A percentile compares a stretch with the other conserved stretches of the same genome.
Conservation (phyloP, 805 yeast species). For the Metschnikowia santaceciliae region DNA sequence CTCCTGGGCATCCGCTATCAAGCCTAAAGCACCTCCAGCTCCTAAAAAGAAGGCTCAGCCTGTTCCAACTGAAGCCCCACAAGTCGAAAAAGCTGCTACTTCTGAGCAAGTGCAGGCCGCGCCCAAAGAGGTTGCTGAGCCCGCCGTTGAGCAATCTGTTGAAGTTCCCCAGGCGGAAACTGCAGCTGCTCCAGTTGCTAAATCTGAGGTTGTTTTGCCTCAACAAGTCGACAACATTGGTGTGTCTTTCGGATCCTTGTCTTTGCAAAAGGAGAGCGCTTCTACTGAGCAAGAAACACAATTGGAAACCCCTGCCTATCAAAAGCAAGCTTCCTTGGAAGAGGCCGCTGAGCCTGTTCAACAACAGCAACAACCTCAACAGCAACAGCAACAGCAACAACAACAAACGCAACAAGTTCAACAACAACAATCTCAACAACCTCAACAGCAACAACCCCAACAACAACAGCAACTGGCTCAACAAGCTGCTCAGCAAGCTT, state of each 20-base stretch:
- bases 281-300: conserved; percentile 17
- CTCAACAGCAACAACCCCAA: not conserved
- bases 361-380: conserved; percentile 8
- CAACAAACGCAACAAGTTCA: conserved; percentile 19
- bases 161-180: conserved; percentile 6
- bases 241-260: conserved; percentile 61
- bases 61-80: conserved; percentile 23
- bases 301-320: conserved; percentile 4
- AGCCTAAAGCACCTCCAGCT: conserved; percentile 42
- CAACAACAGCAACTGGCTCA: conserved; percentile 4
- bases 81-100: conserved; percentile 8
- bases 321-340: conserved; percentile 1
- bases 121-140: conserved; percentile 1
- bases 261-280: conserved; percentile 37
- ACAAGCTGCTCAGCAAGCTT: conserved; percentile 10
- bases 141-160: conserved; percentile 14
- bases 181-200: conserved; percentile 49
- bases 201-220: conserved; percentile 50
- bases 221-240: conserved; percentile 47
- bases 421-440: no score
- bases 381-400: conserved; percentile 17
- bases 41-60: conserved; percentile 25
- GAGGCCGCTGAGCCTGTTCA: conserved; percentile 10
- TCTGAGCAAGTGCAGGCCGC: conserved; percentile 17
- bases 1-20: conserved; percentile 70